Percentiles rank a stretch among this genome's conserved stretches.
These are phyloP conservation scores for Westerdykella aurantiaca DNA, from an alignment of 2,329 filamentous ascomycete genomes.

Conservation along the genomic window DNA sequence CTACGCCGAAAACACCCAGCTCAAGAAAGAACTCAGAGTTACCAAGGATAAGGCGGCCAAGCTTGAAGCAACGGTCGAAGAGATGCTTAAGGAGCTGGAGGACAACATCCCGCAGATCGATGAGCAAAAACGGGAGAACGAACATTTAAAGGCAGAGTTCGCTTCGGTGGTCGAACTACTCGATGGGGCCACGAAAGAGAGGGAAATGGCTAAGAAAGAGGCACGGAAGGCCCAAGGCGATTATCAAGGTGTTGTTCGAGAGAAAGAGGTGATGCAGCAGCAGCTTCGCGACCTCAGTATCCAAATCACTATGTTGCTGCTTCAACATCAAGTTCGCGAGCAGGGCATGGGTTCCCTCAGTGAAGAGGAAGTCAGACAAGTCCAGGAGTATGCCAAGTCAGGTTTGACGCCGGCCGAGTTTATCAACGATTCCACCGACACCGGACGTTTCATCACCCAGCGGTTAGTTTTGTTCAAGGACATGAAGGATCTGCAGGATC, in stretches of 20 bases:
- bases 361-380: slow-evolving; percentile 52
- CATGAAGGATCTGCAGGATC: slow-evolving; percentile 74
- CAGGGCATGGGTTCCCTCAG: slow-evolving; percentile 68
- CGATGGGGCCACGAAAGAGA: slow-evolving; percentile 73
- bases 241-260: slow-evolving; percentile 55
- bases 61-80: slow-evolving; percentile 71
- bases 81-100: slow-evolving; percentile 79
- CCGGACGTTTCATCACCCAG: slow-evolving; percentile 82
- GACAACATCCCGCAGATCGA: slow-evolving; percentile 82
- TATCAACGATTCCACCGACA: slow-evolving; percentile 69
- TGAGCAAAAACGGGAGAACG: slow-evolving; percentile 74
- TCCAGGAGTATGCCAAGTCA: slow-evolving; percentile 65
- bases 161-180: slow-evolving; percentile 72
- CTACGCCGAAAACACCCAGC: slow-evolving; percentile 56
- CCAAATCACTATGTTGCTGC: slow-evolving; percentile 83
- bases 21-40: slow-evolving; percentile 65
- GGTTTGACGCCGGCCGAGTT: slow-evolving; percentile 60
- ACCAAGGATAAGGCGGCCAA: slow-evolving; percentile 71
- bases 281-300: slow-evolving; percentile 85
- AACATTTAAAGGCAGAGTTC: slow-evolving; percentile 72
- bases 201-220: slow-evolving; percentile 71
- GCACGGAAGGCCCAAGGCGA: slow-evolving; percentile 73
- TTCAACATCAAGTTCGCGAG: slow-evolving; percentile 77
- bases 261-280: slow-evolving; percentile 73
- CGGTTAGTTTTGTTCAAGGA: slow-evolving; percentile 87